Evolutionary conservation across 768 basidiomycete genomes (phyloP).

Genomic region (Hygrophorus pudorinus): DNA sequence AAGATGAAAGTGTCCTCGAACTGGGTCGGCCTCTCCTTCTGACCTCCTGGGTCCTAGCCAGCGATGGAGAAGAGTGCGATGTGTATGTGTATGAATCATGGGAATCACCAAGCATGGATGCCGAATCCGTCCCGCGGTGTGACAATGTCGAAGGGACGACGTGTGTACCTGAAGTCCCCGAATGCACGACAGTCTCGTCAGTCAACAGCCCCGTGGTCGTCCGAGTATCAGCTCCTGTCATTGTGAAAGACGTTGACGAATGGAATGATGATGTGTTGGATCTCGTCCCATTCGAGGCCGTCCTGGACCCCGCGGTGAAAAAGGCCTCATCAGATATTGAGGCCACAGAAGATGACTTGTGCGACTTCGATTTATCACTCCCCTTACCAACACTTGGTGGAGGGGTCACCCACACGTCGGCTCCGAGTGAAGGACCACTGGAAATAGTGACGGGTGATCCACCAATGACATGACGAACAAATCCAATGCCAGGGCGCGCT

Average conservation of each 20-base stretch:
- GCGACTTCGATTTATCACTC: slow-evolving; percentile 18
- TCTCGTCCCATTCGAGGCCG: slow-evolving; percentile 16
- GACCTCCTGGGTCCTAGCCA: slow-evolving; percentile 51
- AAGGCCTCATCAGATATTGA: slow-evolving; percentile 30
- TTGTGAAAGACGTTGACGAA: slow-evolving; percentile 22
- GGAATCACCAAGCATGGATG: slow-evolving; percentile 48
- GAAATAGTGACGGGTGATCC: slow-evolving; percentile 66
- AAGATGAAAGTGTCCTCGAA: slow-evolving; percentile 33
- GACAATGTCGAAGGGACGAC: slow-evolving; percentile 42
- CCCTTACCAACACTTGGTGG: slow-evolving; percentile 27
- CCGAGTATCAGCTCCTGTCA: slow-evolving; percentile 13
- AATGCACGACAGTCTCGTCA: slow-evolving; percentile 21
- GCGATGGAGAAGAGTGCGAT: slow-evolving; percentile 35
- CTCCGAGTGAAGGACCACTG: slow-evolving; percentile 47
- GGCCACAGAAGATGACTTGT: slow-evolving; percentile 11
- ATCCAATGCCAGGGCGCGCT: slow-evolving; percentile 27
- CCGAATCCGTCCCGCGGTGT: slow-evolving; percentile 40
- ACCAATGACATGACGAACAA: slow-evolving; percentile 24
- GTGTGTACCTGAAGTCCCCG: slow-evolving; percentile 30
- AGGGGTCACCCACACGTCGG: slow-evolving; percentile 31
- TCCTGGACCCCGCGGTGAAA: slow-evolving; percentile 27
- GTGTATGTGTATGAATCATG: slow-evolving; percentile 32
- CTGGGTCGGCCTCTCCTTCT: slow-evolving; percentile 35
- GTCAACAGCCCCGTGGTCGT: slow-evolving; percentile 22
- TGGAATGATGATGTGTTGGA: slow-evolving; percentile 27